Conservation (phyloP, 768 basidiomycete genomes). For the Chlorophyllum brunneum region DNA sequence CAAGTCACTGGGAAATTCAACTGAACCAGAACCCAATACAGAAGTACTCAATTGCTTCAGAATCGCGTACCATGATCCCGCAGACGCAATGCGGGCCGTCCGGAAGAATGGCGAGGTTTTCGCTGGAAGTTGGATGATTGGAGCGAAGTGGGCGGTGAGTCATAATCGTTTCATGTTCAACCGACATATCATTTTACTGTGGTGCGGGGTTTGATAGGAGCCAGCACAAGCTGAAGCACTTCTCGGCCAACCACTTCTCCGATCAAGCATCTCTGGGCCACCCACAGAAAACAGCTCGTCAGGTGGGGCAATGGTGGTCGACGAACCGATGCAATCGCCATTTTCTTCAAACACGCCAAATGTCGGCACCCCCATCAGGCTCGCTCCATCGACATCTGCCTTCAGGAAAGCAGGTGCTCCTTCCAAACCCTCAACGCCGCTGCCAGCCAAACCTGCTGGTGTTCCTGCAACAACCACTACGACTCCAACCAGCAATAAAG, state of each 20-base stretch:
- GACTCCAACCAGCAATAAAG: conserved; percentile 44
- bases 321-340: conserved; percentile 30
- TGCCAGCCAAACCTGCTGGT: conserved; percentile 11
- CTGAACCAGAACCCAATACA: conserved; percentile 61
- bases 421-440: conserved; percentile 27
- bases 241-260: conserved; percentile 37
- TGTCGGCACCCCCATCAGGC: conserved; percentile 67
- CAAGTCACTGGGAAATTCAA: conserved; percentile 65
- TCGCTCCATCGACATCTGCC: conserved; percentile 70
- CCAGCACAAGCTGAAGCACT: conserved; percentile 51
- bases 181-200: conserved; percentile 8
- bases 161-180: background rate
- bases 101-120: conserved; percentile 81
- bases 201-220: conserved; percentile 39
- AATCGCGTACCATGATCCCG: conserved; percentile 67
- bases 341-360: conserved; percentile 30
- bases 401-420: conserved; percentile 49
- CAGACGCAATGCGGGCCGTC: conserved; percentile 75
- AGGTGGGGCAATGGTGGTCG: conserved; percentile 44
- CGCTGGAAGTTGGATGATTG: conserved; percentile 76
- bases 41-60: conserved; percentile 81
- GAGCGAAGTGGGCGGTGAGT: conserved; percentile 82
- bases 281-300: conserved; percentile 20
- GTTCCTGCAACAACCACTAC: conserved; percentile 18
- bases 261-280: conserved; percentile 18